These are phyloP conservation scores for Nematodospora valgi DNA, from an alignment of 805 yeast genomes.

Conservation along the genomic window DNA sequence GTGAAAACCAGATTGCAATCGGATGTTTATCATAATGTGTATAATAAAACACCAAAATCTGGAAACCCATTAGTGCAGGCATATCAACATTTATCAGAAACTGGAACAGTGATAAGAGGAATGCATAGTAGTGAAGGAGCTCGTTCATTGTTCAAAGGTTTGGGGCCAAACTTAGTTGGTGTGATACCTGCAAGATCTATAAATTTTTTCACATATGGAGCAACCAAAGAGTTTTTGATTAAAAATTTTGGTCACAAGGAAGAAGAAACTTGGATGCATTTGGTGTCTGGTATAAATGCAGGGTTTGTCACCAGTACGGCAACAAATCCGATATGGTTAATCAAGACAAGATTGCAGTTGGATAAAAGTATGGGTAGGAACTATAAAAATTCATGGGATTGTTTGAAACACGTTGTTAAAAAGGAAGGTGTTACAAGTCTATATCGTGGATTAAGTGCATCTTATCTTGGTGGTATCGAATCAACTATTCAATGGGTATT, in stretches of 20 bases:
- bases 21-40: conserved; percentile 66
- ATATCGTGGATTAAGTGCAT: conserved; percentile 90
- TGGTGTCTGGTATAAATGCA: conserved; percentile 83
- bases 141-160: conserved; percentile 84
- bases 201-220: conserved; percentile 94
- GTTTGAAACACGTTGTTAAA: conserved; percentile 62
- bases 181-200: conserved; percentile 98
- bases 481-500: conserved; percentile 94
- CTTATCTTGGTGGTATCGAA: conserved; percentile 90
- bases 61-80: conserved; percentile 42
- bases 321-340: conserved; percentile 96
- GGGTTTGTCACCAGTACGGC: conserved; percentile 94
- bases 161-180: conserved; percentile 96
- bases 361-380: conserved; percentile 67
- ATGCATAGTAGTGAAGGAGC: conserved; percentile 79
- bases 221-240: conserved; percentile 77
- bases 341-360: conserved; percentile 89
- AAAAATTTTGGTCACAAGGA: conserved; percentile 51
- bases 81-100: conserved; percentile 75
- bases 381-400: conserved; percentile 84
- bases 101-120: conserved; percentile 64
- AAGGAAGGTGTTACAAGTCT: conserved; percentile 79
- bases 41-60: conserved; percentile 45
- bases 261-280: conserved; percentile 82
- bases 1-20: conserved; percentile 94